Evolutionary conservation across 75 land plant species (phyloP), one percentile per base, ranked within the genome.

Genomic region (Pinus albicaulis): DNA sequence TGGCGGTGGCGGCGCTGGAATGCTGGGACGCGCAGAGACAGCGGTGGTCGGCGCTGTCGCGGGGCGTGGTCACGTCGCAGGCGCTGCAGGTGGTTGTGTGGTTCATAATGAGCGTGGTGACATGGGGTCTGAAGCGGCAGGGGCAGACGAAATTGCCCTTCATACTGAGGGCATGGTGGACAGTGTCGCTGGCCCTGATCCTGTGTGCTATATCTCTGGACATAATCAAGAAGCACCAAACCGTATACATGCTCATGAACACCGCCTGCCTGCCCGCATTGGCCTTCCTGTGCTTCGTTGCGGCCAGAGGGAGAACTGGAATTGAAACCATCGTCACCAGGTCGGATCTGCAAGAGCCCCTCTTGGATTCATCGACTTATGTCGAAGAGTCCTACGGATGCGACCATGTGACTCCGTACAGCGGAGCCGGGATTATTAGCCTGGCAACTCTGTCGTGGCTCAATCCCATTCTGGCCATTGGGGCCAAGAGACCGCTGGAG

Each of bases 81-180:
- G 80, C 75, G 7, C 58, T 73, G 4, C 89, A 92, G 71, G 73
- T 76, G 61, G 61, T 83, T 28, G 86, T 84, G 69, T 92, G 93
- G 93, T 69, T 81, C 22, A 75, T 77, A 1, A 56, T 89, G 62
- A 79, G 81, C 56, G 69, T 78, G 28, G 80, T 71, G 4, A 82
- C 73, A 52, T 74, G 85, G 22, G 83, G 81, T 70, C 81, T 82
- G 34, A 87, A 85, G 64, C 74, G 78, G 66, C 83, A 80, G 79
- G 76, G 73, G 3, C 70, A 25, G 53, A 64, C 72, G 73, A 80
- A 79, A 64, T 80, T 84, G 76, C 89, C 89, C 22, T 57, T 81
- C 15, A 59, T 89, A 71, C 56, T 85, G 56, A 80, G 93, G 53
- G 24, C 85, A 0, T 92, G 91, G 93, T 92, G 93, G 93, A 15